Conservation (phyloP, 163 green algal species). For the Scenedesmus sp. region DNA sequence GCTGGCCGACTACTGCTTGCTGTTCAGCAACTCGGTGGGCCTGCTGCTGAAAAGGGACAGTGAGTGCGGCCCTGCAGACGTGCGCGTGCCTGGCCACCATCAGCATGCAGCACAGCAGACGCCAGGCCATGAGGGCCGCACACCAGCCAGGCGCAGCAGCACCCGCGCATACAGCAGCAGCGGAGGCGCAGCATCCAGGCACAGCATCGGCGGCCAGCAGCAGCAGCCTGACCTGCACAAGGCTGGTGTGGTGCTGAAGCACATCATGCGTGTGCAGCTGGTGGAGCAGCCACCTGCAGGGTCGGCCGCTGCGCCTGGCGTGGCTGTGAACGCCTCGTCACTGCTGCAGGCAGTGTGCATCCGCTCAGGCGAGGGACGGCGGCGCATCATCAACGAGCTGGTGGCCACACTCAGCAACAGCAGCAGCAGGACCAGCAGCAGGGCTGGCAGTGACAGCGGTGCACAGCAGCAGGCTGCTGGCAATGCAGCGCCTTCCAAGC, state of each 20-base stretch:
- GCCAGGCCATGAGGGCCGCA: background rate
- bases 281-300: conserved; percentile 23
- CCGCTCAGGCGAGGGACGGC: conserved; percentile 87
- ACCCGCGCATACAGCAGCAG: background rate
- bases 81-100: conserved; percentile 12
- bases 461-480: background rate
- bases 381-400: conserved; percentile 84
- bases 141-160: background rate
- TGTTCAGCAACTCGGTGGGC: conserved; percentile 81
- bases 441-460: background rate
- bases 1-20: conserved; percentile 84
- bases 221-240: conserved; percentile 33
- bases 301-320: background rate
- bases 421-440: background rate
- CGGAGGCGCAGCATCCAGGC: background rate
- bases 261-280: conserved; percentile 76
- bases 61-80: conserved; percentile 63
- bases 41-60: conserved; percentile 87
- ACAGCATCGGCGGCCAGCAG: background rate
- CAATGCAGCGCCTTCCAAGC: background rate
- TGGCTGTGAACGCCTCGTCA: conserved; percentile 57
- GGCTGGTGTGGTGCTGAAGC: conserved; percentile 65
- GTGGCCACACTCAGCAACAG: conserved; percentile 66
- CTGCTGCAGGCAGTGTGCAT: conserved; percentile 90
- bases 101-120: background rate